phyloP scores from a whole-genome alignment of 768 basidiomycete genomes.

The Phaeolepiota aurea region DNA sequence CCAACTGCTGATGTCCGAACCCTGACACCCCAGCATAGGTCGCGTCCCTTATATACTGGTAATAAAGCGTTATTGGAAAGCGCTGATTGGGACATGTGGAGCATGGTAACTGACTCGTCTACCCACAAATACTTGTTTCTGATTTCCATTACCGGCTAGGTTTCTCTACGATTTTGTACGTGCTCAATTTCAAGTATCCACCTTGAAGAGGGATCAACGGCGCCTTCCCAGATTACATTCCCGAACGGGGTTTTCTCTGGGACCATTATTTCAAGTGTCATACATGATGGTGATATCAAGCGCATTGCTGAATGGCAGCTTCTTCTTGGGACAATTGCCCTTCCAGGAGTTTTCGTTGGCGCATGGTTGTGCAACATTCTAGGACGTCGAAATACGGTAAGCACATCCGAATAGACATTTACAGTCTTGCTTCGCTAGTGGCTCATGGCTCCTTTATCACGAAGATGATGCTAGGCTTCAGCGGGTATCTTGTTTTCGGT shows the following conservation, averaged over 20 bases:
- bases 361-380: conserved; percentile 30
- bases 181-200: background rate
- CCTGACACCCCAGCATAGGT: conserved; percentile 17
- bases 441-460: background rate
- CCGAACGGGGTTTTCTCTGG: conserved; percentile 67
- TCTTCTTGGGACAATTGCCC: conserved; percentile 49
- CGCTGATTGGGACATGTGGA: conserved; percentile 64
- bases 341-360: conserved; percentile 54
- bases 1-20: background rate
- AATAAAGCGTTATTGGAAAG: conserved; percentile 55
- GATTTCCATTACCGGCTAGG: conserved; percentile 21
- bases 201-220: background rate
- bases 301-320: conserved; percentile 62
- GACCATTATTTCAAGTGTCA: conserved; percentile 60
- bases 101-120: conserved; percentile 42
- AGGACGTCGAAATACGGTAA: conserved; percentile 50
- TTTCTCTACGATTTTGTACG: conserved; percentile 63
- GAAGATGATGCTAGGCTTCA: conserved; percentile 62
- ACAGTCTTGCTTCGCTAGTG: background rate
- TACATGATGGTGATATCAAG: conserved; percentile 46
- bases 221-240: conserved; percentile 45
- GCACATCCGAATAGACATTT: too few species aligned
- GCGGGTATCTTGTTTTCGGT: conserved; percentile 62
- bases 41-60: conserved; percentile 55
- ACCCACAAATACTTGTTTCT: background rate